A percentile compares a stretch with the other conserved stretches of the same genome.
Evolutionary conservation across 2,329 filamentous ascomycete genomes (phyloP).

Genomic region (Thyridium curvatum): DNA sequence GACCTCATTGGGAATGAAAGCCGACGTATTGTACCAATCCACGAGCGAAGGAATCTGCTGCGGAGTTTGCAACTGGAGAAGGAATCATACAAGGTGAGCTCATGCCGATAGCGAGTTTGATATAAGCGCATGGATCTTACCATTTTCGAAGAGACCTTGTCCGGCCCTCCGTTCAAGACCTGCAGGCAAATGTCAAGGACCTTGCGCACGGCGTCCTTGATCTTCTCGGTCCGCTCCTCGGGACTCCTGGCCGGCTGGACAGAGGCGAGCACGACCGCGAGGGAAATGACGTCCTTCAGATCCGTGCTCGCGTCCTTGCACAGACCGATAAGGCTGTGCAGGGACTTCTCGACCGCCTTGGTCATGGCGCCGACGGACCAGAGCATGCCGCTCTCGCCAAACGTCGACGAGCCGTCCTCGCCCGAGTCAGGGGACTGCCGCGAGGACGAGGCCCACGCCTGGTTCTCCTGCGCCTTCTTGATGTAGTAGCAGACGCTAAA

Average conservation of each 20-base stretch:
- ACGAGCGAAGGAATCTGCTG: not conserved
- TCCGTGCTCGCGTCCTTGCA: slow-evolving; percentile 12
- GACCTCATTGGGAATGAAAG: not conserved
- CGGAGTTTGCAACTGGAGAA: not conserved
- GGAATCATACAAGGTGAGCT: no score
- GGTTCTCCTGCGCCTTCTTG: slow-evolving; percentile 17
- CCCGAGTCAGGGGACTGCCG: not conserved
- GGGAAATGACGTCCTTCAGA: slow-evolving; percentile 12
- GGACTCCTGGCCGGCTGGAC: slow-evolving; percentile 10
- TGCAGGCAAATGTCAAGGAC: slow-evolving; percentile 11
- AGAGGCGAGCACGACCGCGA: slow-evolving; percentile 13
- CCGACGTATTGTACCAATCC: not conserved
- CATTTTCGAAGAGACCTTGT: not conserved
- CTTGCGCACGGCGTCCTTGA: slow-evolving; percentile 8
- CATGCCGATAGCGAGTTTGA: no score
- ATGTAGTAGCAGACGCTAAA: slow-evolving; percentile 52
- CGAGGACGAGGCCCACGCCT: not conserved
- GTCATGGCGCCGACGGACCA: slow-evolving; percentile 14
- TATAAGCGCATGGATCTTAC: not conserved
- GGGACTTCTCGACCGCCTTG: slow-evolving; percentile 12
- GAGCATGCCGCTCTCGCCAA: slow-evolving; percentile 3
- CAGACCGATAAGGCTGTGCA: slow-evolving; percentile 11
- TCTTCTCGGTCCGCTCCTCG: slow-evolving; percentile 10
- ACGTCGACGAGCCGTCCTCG: not conserved
- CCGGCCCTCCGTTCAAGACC: slow-evolving; percentile 7